These are phyloP conservation scores for Phytophthora rubi DNA, from an alignment of 352 stramenopile species.

Conservation along the genomic window DNA sequence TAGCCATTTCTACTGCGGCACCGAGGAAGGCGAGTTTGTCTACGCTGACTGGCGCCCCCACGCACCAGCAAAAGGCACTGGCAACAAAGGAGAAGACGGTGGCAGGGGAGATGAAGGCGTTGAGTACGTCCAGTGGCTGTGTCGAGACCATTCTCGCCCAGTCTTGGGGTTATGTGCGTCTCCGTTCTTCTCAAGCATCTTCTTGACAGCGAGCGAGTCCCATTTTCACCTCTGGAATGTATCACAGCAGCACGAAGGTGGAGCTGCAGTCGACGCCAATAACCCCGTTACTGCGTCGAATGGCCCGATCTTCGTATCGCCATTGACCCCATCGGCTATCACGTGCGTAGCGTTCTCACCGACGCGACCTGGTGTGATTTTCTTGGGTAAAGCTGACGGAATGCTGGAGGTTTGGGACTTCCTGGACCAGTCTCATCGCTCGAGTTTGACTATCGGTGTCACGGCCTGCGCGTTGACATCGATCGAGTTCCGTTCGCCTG, in stretches of 20 bases:
- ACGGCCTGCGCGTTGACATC: slow-evolving; percentile 90
- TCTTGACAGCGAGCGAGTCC: slow-evolving; percentile 89
- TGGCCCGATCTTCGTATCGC: slow-evolving; percentile 88
- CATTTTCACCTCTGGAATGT: slow-evolving; percentile 95
- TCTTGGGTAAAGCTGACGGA: slow-evolving; percentile 89
- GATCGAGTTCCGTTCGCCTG: slow-evolving; percentile 71
- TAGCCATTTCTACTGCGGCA: slow-evolving; percentile 83
- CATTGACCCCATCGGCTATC: slow-evolving; percentile 77
- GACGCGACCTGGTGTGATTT: slow-evolving; percentile 87
- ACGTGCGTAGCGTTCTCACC: slow-evolving; percentile 91
- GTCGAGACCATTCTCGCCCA: slow-evolving; percentile 87
- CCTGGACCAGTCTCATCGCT: slow-evolving; percentile 90
- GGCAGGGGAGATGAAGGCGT: slow-evolving; percentile 59
- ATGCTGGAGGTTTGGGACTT: slow-evolving; percentile 95
- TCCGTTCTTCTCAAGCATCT: slow-evolving; percentile 91
- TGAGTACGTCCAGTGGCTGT: slow-evolving; percentile 93
- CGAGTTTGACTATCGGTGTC: slow-evolving; percentile 80
- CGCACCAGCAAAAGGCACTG: slow-evolving; percentile 41
- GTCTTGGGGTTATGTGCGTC: slow-evolving; percentile 83
- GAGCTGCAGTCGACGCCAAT: neutral
- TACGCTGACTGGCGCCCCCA: slow-evolving; percentile 90
- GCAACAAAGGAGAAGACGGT: slow-evolving; percentile 44
- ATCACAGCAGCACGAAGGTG: slow-evolving; percentile 37
- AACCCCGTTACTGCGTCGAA: slow-evolving; percentile 36
- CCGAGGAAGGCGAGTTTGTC: slow-evolving; percentile 91